phyloP scores from a whole-genome alignment of 164 flowering plant genomes.

The Buxus sempervirens region DNA sequence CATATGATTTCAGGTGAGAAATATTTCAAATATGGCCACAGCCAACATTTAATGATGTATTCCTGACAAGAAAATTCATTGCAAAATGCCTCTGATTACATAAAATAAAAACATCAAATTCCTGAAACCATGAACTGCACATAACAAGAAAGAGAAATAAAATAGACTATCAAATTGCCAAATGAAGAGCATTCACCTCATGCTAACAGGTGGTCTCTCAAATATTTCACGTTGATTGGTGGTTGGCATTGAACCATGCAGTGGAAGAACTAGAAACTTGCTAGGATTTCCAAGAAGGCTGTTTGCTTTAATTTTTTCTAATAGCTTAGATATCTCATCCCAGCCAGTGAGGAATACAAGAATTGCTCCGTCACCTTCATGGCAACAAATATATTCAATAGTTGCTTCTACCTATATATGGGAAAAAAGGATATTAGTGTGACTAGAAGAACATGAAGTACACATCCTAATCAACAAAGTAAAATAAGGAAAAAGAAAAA shows the following conservation, averaged over 20 bases:
- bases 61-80: not conserved
- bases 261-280: slow-evolving; percentile 74
- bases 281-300: slow-evolving; percentile 58
- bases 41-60: not conserved
- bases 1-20: not conserved
- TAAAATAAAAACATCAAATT: not conserved
- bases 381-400: slow-evolving; percentile 74
- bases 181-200: slow-evolving; percentile 43
- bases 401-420: slow-evolving; percentile 74
- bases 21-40: not conserved
- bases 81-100: not conserved
- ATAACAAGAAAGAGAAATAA: not conserved
- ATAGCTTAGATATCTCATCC: slow-evolving; percentile 95
- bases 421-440: not conserved
- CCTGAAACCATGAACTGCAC: not conserved
- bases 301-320: slow-evolving; percentile 63
- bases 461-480: not conserved
- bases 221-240: slow-evolving; percentile 91
- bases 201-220: slow-evolving; percentile 72
- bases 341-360: slow-evolving; percentile 97
- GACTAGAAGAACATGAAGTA: too few species aligned
- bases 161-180: not conserved
- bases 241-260: slow-evolving; percentile 97
- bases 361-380: slow-evolving; percentile 83
- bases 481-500: too few species aligned